These are phyloP conservation scores for Globisporangium nagaii DNA, from an alignment of 352 stramenopile species.

Conservation along the genomic window DNA sequence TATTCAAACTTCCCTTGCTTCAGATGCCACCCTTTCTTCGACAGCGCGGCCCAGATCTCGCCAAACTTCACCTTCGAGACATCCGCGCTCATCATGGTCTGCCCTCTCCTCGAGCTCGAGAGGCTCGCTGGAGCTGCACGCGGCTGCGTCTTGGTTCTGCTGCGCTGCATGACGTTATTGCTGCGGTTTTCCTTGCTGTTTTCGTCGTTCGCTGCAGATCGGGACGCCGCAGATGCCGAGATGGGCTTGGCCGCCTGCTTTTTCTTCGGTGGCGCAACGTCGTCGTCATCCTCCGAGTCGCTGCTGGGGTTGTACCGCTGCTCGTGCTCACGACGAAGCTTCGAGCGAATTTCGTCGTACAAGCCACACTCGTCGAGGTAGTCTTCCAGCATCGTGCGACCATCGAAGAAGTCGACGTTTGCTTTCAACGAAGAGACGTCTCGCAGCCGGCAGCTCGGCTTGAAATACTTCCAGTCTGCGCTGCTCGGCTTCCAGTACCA, in stretches of 20 bases:
- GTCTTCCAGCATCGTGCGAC: conserved; percentile 30
- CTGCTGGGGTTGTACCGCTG: neutral
- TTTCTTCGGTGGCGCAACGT: neutral
- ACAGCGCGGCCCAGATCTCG: conserved; percentile 45
- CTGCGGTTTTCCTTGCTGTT: conserved; percentile 12
- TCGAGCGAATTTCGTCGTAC: conserved; percentile 33
- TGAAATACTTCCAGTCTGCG: conserved; percentile 51
- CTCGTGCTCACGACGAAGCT: conserved; percentile 38
- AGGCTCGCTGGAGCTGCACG: neutral
- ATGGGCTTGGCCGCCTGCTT: neutral
- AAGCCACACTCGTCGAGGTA: conserved; percentile 31
- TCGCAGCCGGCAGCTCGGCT: conserved; percentile 19
- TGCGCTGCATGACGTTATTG: conserved; percentile 1
- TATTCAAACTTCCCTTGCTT: conserved; percentile 35
- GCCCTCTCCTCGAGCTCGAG: neutral
- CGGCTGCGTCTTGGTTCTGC: neutral
- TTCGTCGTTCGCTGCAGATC: conserved; percentile 8
- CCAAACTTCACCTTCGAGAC: conserved; percentile 51
- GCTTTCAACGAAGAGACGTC: conserved; percentile 13
- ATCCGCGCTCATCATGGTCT: neutral
- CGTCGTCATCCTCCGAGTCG: neutral
- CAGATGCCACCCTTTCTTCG: conserved; percentile 50
- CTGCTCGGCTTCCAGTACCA: conserved; percentile 56
- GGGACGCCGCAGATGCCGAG: neutral
- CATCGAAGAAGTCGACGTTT: conserved; percentile 50